Conservation (phyloP, 495 filamentous ascomycete species). For the Stereocaulon alpinum region DNA sequence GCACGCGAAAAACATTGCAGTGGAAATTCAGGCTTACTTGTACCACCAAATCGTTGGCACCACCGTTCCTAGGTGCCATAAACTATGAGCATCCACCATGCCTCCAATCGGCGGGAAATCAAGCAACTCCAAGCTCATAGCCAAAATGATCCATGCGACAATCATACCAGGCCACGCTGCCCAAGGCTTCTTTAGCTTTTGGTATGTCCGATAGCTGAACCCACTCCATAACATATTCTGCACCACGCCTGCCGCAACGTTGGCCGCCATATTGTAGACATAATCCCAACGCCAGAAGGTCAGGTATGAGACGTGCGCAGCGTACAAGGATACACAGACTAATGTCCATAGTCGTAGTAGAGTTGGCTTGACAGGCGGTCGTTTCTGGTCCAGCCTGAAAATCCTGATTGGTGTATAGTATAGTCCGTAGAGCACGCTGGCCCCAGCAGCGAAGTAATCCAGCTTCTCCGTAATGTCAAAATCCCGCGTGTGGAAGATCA, state of each 20-base stretch:
- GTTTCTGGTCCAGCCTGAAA: constrained; percentile 63
- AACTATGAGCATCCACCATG: constrained; percentile 81
- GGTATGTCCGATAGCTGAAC: constrained; percentile 69
- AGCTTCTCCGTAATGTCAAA: constrained; percentile 79
- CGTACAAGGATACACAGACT: constrained; percentile 60
- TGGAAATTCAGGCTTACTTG: constrained; percentile 53
- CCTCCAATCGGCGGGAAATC: constrained; percentile 85
- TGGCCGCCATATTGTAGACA: constrained; percentile 93
- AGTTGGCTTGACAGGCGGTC: constrained; percentile 42
- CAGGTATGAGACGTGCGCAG: constrained; percentile 71
- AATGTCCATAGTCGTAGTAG: constrained; percentile 63
- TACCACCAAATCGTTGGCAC: constrained; percentile 88
- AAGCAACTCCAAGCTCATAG: constrained; percentile 89
- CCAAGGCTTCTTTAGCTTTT: constrained; percentile 59
- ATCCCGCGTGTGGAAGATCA: constrained; percentile 85
- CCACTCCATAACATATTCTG: constrained; percentile 78
- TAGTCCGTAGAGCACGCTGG: constrained; percentile 79
- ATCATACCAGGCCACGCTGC: constrained; percentile 85
- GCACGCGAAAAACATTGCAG: constrained; percentile 2
- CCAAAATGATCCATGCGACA: constrained; percentile 82
- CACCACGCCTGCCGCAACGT: constrained; percentile 70
- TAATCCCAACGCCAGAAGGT: constrained; percentile 86
- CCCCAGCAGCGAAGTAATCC: constrained; percentile 93
- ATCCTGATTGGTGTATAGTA: constrained; percentile 75
- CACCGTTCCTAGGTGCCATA: constrained; percentile 94